Conservation (phyloP, 2,329 filamentous ascomycete species). For the Cytospora piceae region DNA sequence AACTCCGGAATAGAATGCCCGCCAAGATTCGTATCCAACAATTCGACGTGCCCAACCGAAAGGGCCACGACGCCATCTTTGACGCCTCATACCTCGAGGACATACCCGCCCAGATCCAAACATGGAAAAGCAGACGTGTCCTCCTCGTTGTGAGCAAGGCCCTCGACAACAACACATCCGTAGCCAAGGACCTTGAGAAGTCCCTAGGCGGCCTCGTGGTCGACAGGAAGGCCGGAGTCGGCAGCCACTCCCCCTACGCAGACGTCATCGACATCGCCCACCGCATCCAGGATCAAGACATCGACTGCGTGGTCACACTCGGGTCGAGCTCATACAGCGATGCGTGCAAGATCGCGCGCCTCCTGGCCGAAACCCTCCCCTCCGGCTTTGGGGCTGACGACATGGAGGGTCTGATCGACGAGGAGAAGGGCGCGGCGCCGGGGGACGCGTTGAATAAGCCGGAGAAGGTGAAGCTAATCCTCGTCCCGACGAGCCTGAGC, state of each 20-base stretch:
- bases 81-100: conserved; percentile 1
- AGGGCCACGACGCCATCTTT: background rate
- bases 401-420: background rate
- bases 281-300: background rate
- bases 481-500: background rate
- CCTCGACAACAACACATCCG: background rate
- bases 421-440: background rate
- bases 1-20: background rate
- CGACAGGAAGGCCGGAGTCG: conserved; percentile 3
- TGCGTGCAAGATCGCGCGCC: background rate
- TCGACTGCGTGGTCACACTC: background rate
- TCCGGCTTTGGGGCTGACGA: background rate
- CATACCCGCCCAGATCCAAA: background rate
- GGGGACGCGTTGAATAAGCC: background rate
- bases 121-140: background rate
- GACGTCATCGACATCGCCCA: conserved; percentile 5
- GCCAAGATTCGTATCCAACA: background rate
- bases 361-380: background rate
- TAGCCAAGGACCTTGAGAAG: background rate
- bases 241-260: background rate
- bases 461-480: background rate
- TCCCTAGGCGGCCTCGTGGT: background rate
- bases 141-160: conserved; percentile 1
- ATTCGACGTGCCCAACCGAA: background rate
- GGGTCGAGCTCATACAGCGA: background rate